Base-by-base conservation (phyloP, 371 early-diverging fungal species). In the Circinella umbellata region DNA sequence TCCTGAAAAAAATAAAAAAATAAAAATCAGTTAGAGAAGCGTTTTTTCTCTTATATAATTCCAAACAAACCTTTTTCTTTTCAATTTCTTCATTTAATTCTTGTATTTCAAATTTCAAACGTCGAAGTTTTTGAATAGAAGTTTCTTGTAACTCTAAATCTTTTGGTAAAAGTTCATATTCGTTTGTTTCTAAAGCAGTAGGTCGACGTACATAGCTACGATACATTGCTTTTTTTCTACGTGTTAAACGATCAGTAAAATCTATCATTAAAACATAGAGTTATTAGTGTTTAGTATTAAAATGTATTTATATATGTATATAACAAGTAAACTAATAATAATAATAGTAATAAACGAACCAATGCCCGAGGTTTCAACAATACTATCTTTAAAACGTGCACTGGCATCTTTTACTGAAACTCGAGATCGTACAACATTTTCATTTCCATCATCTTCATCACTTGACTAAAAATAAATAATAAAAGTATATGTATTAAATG, bases 31-130 rank as follows among this genome's bases (percentile, higher is more conserved):
- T 18, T 61, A 27, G 2, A 27, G 2, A 27, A 27, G 27, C 2
- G 27, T 27, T 27, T 27, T 27, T 2, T 27, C 27, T 27, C 27
- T n/a, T n/a, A n/a, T n/a, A n/a, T n/a, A n/a, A n/a, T n/a, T n/a
- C n/a, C n/a, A n/a, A n/a, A n/a, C n/a, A n/a, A n/a, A n/a, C 88
- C 70, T 88, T 83, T 36, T 78, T 77, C 66, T 86, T 83, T 46
- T 90, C 88, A 20, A 93, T 71, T 73, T 92, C 91, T 66, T 89
- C 89, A 36, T 81, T 87, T 13, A 96, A 84, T 67, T 96, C 93
- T 69, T 93, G 90, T 4, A 92, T 91, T 75, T 96, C 96, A 71
- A 80, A 91, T 79, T 91, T 88, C 49, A 96, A 86, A 37, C 96
- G 88, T 37, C 93, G 88, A 35, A 94, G 76, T 71, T 90, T 88